These are phyloP conservation scores for Tricharina praecox DNA, from an alignment of 495 filamentous ascomycete species.

Conservation along the genomic window DNA sequence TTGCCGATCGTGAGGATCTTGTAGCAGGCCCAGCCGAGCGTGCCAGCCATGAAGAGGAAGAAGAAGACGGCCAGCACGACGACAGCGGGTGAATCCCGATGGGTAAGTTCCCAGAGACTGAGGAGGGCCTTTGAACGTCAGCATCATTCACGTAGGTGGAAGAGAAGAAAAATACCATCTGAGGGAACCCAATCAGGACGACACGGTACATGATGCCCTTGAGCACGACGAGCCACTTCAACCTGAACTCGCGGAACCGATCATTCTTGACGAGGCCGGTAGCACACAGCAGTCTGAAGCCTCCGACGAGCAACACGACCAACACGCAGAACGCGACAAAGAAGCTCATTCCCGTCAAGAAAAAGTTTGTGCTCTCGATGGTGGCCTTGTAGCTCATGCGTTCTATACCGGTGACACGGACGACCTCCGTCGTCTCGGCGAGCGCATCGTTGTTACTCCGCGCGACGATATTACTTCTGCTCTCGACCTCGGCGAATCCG, in stretches of 20 bases:
- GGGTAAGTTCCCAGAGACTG: slow-evolving; percentile 81
- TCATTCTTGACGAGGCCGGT: slow-evolving; percentile 45
- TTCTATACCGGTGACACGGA: slow-evolving; percentile 61
- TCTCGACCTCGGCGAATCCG: slow-evolving; percentile 8
- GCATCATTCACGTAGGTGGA: neutral
- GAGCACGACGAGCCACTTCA: slow-evolving; percentile 48
- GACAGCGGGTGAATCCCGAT: slow-evolving; percentile 65
- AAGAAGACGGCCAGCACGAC: slow-evolving; percentile 79
- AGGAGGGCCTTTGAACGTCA: slow-evolving; percentile 63
- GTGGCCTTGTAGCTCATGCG: slow-evolving; percentile 65
- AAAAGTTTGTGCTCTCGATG: slow-evolving; percentile 81
- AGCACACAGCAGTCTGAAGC: slow-evolving; percentile 68
- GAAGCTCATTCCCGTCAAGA: slow-evolving; percentile 71
- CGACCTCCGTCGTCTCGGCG: slow-evolving; percentile 27
- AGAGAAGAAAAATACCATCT: slow-evolving; percentile 46
- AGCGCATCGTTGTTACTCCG: slow-evolving; percentile 28
- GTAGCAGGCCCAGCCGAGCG: slow-evolving; percentile 62
- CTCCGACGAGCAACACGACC: slow-evolving; percentile 35
- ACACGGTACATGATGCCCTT: slow-evolving; percentile 44
- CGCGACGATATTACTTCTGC: neutral
- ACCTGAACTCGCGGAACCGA: slow-evolving; percentile 77
- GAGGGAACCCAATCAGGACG: slow-evolving; percentile 79
- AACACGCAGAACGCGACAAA: slow-evolving; percentile 53
- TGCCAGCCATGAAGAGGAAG: slow-evolving; percentile 37
- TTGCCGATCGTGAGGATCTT: slow-evolving; percentile 74